These are phyloP conservation scores for Thraustochytrium sp. DNA, from an alignment of 352 stramenopile species.

Conservation along the genomic window DNA sequence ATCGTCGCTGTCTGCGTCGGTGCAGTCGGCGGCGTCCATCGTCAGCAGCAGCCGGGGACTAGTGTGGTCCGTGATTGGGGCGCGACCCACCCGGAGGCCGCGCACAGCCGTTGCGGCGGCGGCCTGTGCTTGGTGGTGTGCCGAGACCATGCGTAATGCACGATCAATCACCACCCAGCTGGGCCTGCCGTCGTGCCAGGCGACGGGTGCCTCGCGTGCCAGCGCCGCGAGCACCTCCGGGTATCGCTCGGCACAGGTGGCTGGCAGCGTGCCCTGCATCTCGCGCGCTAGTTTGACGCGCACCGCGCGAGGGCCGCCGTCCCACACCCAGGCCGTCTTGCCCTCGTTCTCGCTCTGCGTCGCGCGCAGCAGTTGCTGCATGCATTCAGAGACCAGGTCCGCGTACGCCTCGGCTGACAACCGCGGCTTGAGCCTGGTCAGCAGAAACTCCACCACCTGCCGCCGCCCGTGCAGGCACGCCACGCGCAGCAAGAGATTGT, in stretches of 20 bases:
- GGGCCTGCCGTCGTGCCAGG: not conserved
- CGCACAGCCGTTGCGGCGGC: too few species aligned
- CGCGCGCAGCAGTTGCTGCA: too few species aligned
- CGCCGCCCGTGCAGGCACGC: too few species aligned
- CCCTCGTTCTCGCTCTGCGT: not conserved
- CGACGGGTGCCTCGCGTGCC: not conserved
- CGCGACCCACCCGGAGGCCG: too few species aligned
- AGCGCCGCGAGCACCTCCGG: not conserved
- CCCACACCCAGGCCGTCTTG: not conserved
- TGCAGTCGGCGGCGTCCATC: not conserved
- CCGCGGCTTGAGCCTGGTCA: too few species aligned
- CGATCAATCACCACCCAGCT: not conserved
- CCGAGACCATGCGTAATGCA: not conserved
- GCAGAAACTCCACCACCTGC: too few species aligned
- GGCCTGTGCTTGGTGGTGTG: too few species aligned
- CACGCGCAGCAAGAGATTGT: too few species aligned
- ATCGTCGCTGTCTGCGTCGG: not conserved
- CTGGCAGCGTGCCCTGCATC: not conserved
- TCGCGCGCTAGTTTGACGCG: not conserved
- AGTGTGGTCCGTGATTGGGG: too few species aligned
- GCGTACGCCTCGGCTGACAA: too few species aligned
- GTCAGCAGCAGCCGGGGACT: too few species aligned
- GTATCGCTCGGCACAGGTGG: not conserved
- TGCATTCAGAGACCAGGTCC: too few species aligned
- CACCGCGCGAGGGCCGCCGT: not conserved